Percentiles rank a stretch among this genome's conserved stretches.
These are phyloP conservation scores for Coemansia sp. DNA, from an alignment of 192 early-diverging fungal species.

Conservation along the genomic window DNA sequence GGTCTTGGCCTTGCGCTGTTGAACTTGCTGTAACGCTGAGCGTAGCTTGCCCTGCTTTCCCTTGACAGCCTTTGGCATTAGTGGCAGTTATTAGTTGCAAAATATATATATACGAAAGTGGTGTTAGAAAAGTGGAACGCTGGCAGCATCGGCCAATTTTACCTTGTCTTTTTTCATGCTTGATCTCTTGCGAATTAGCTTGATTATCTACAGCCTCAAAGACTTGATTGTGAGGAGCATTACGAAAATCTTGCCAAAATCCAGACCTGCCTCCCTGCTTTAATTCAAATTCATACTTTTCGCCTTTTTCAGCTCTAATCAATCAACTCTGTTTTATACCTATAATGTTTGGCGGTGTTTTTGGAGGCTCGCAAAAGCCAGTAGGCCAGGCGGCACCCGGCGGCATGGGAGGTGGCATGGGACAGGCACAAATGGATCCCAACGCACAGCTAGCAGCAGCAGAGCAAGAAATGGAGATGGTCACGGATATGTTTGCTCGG, in stretches of 20 bases:
- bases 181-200: not conserved
- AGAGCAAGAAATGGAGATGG: conserved; percentile 84
- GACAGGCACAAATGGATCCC: conserved; percentile 43
- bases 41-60: conserved; percentile 22
- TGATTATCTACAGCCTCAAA: not conserved
- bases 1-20: conserved; percentile 20
- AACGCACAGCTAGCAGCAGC: conserved; percentile 57
- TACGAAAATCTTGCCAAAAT: conserved; percentile 3
- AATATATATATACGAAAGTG: conserved; percentile 2
- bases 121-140: not conserved
- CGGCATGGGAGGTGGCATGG: conserved; percentile 24
- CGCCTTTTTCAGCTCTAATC: conserved; percentile 6
- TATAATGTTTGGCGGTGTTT: conserved; percentile 51
- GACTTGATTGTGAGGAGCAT: not conserved
- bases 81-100: not conserved
- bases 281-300: conserved; percentile 8
- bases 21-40: conserved; percentile 15
- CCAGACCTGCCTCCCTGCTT: not conserved
- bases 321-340: not conserved
- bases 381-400: conserved; percentile 5
- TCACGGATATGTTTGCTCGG: conserved; percentile 76
- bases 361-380: conserved; percentile 38
- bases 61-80: conserved; percentile 22
- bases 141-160: not conserved
- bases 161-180: not conserved